Percentiles rank a stretch among this genome's conserved stretches.
phyloP scores from a whole-genome alignment of 2,329 filamentous ascomycete species.

The Alternaria arbusti region DNA sequence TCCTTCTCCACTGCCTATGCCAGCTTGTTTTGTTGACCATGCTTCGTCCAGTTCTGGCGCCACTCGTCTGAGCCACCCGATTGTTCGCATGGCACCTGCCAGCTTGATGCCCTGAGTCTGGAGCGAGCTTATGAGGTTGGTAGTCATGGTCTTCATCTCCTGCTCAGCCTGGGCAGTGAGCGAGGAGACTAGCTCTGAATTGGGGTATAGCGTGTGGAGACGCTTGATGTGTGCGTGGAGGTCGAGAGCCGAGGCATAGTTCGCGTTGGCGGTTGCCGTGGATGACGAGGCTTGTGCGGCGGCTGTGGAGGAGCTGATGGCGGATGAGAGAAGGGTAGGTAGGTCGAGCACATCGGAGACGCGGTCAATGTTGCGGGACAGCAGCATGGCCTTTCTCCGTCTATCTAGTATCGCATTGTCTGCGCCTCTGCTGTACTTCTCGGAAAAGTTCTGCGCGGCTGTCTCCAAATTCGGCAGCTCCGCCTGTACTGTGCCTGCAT shows the following conservation, averaged over 20 bases:
- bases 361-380: constrained; percentile 86
- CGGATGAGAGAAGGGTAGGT: constrained; percentile 81
- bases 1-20: constrained; percentile 60
- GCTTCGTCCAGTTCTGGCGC: constrained; percentile 75
- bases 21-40: constrained; percentile 37
- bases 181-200: constrained; percentile 75
- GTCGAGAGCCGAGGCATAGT: constrained; percentile 88
- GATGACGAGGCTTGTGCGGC: constrained; percentile 51
- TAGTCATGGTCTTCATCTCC: constrained; percentile 87
- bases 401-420: constrained; percentile 69
- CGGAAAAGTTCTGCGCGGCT: constrained; percentile 79
- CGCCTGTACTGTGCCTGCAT: constrained; percentile 71
- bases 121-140: constrained; percentile 79
- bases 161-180: constrained; percentile 80
- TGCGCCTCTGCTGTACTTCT: constrained; percentile 78
- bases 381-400: constrained; percentile 78
- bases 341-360: constrained; percentile 91
- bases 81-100: constrained; percentile 85
- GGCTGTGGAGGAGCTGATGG: constrained; percentile 67
- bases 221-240: constrained; percentile 92
- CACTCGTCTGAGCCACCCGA: constrained; percentile 88
- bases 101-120: constrained; percentile 82
- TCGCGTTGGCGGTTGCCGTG: constrained; percentile 59
- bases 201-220: constrained; percentile 80
- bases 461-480: constrained; percentile 80